These are phyloP conservation scores for Simmondsia chinensis DNA, from an alignment of 148 eudicot species.

Conservation along the genomic window DNA sequence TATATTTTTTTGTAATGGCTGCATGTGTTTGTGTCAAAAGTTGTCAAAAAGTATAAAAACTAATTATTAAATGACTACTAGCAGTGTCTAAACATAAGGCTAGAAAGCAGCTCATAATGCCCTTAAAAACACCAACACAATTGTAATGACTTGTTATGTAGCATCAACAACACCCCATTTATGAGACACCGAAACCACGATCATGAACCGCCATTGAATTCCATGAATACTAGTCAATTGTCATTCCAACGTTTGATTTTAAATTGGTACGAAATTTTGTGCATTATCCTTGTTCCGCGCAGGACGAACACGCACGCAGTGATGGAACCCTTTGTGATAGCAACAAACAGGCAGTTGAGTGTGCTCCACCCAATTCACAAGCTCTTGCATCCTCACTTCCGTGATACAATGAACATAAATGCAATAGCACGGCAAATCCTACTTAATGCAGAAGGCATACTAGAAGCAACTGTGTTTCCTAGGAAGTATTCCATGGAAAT, in stretches of 20 bases:
- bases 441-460: slow-evolving; percentile 59
- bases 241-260: neutral
- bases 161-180: too few species aligned
- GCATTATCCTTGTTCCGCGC: slow-evolving; percentile 1
- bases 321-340: slow-evolving; percentile 74
- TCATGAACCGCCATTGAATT: too few species aligned
- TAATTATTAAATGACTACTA: too few species aligned
- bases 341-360: slow-evolving; percentile 69
- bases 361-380: slow-evolving; percentile 77
- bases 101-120: too few species aligned
- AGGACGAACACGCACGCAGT: slow-evolving; percentile 69
- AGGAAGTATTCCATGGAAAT: slow-evolving; percentile 48
- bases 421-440: slow-evolving; percentile 62
- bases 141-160: too few species aligned
- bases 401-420: slow-evolving; percentile 67
- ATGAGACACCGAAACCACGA: too few species aligned
- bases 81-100: too few species aligned
- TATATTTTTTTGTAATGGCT: too few species aligned
- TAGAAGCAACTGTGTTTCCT: slow-evolving; percentile 64
- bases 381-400: slow-evolving; percentile 77
- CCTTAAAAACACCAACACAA: too few species aligned
- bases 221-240: too few species aligned
- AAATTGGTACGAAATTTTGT: neutral
- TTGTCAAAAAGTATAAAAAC: too few species aligned
- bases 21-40: too few species aligned